Percentiles rank a stretch among this genome's conserved stretches.
Evolutionary conservation across 768 basidiomycete genomes (phyloP).

Genomic region (Leccinum uliginosum): DNA sequence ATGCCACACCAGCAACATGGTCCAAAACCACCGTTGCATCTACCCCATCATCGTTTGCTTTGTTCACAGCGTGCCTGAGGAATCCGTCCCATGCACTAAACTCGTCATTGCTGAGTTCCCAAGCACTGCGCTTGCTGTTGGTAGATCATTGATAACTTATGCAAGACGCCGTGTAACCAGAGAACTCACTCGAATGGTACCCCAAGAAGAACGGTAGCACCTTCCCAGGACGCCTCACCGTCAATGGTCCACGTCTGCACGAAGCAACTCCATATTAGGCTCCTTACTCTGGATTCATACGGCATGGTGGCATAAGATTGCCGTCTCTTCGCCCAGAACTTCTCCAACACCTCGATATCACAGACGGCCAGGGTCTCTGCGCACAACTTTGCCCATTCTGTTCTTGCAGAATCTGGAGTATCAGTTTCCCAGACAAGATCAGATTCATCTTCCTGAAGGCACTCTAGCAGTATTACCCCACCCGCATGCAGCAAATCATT

Average conservation of each 20-base stretch:
- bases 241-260: constrained; percentile 52
- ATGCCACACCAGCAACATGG: constrained; percentile 47
- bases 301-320: constrained; percentile 20
- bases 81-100: constrained; percentile 57
- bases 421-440: constrained; percentile 43
- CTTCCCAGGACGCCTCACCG: constrained; percentile 48
- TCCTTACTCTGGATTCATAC: constrained; percentile 41
- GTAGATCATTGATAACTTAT: constrained; percentile 5
- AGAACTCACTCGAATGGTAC: constrained; percentile 59
- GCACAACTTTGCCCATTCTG: constrained; percentile 58
- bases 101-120: constrained; percentile 54
- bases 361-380: constrained; percentile 49
- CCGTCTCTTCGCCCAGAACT: constrained; percentile 45
- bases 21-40: constrained; percentile 54
- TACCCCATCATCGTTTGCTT: constrained; percentile 57
- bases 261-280: constrained; percentile 54
- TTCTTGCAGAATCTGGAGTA: constrained; percentile 40
- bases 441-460: constrained; percentile 46
- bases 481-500: constrained; percentile 37
- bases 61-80: constrained; percentile 46
- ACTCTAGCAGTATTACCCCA: constrained; percentile 43
- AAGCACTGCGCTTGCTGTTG: constrained; percentile 38
- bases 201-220: constrained; percentile 45
- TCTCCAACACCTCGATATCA: constrained; percentile 42
- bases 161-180: not conserved